Conservation (phyloP, 2,329 filamentous ascomycete species). For the Podosphaera aphanis region DNA sequence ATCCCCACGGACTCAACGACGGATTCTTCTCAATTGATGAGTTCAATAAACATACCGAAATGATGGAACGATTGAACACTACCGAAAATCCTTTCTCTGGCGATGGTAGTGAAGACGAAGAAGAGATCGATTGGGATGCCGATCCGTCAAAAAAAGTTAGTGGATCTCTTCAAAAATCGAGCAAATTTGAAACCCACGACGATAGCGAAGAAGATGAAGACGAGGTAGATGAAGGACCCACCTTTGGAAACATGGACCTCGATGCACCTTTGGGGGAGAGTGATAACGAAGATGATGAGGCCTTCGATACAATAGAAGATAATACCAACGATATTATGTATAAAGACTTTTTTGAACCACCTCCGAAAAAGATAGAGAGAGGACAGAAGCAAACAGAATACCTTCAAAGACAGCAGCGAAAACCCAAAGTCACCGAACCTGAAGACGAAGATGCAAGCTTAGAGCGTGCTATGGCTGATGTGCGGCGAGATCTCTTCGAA, state of each 20-base stretch:
- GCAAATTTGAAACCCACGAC: slow-evolving; percentile 16
- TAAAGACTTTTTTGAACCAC: slow-evolving; percentile 79
- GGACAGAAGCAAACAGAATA: slow-evolving; percentile 20
- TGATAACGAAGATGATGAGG: slow-evolving; percentile 29
- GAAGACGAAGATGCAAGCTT: slow-evolving; percentile 41
- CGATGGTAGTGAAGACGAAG: slow-evolving; percentile 51
- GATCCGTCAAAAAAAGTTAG: slow-evolving; percentile 37
- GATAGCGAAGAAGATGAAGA: slow-evolving; percentile 40
- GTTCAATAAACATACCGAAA: slow-evolving; percentile 85
- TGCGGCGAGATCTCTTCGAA: slow-evolving; percentile 77
- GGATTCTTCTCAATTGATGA: slow-evolving; percentile 95
- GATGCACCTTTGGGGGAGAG: slow-evolving; percentile 48
- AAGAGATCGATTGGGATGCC: slow-evolving; percentile 68
- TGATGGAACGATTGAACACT: slow-evolving; percentile 67
- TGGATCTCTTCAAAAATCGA: slow-evolving; percentile 13
- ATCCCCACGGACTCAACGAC: slow-evolving; percentile 75
- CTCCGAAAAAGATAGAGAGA: slow-evolving; percentile 45
- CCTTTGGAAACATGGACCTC: slow-evolving; percentile 58
- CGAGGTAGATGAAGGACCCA: slow-evolving; percentile 53
- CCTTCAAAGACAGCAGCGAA: slow-evolving; percentile 18
- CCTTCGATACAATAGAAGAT: slow-evolving; percentile 27
- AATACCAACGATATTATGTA: slow-evolving; percentile 84
- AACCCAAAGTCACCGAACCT: slow-evolving; percentile 17
- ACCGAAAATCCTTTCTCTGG: slow-evolving; percentile 54
- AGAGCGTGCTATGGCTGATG: slow-evolving; percentile 62